Conservation (phyloP, 1,284 basidiomycete species). For the Lignosus rhinocerotis region DNA sequence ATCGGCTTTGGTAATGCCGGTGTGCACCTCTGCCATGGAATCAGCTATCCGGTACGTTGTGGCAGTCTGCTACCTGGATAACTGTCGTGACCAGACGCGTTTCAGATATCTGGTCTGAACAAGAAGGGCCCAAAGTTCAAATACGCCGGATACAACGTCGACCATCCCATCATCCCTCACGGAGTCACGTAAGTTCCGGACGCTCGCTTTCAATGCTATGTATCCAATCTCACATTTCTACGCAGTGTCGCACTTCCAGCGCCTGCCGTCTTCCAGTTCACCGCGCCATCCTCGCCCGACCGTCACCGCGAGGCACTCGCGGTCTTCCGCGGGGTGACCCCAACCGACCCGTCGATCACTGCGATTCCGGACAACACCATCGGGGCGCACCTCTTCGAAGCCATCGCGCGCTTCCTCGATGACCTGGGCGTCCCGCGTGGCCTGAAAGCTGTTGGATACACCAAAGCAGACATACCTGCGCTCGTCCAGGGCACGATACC, state of each 20-base stretch:
- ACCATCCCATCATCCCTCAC: constrained; percentile 91
- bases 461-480: constrained; percentile 57
- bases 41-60: constrained; percentile 73
- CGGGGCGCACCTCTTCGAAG: constrained; percentile 82
- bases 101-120: constrained; percentile 92
- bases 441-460: constrained; percentile 85
- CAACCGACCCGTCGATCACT: constrained; percentile 67
- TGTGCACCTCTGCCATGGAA: constrained; percentile 88
- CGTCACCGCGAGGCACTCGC: constrained; percentile 89
- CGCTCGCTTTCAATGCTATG: background rate
- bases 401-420: constrained; percentile 91
- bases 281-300: constrained; percentile 86
- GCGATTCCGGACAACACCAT: constrained; percentile 82
- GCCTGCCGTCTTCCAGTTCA: constrained; percentile 94
- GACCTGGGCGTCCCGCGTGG: constrained; percentile 87
- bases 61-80: background rate
- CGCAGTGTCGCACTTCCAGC: constrained; percentile 82
- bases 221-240: background rate
- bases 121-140: constrained; percentile 89
- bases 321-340: constrained; percentile 74
- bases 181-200: constrained; percentile 64
- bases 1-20: constrained; percentile 97
- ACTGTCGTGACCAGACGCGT: background rate
- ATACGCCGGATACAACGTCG: constrained; percentile 82
- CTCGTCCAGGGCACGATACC: constrained; percentile 88